Evolutionary conservation across 208 protist genomes (phyloP).

Genomic region (Leishmania major): DNA sequence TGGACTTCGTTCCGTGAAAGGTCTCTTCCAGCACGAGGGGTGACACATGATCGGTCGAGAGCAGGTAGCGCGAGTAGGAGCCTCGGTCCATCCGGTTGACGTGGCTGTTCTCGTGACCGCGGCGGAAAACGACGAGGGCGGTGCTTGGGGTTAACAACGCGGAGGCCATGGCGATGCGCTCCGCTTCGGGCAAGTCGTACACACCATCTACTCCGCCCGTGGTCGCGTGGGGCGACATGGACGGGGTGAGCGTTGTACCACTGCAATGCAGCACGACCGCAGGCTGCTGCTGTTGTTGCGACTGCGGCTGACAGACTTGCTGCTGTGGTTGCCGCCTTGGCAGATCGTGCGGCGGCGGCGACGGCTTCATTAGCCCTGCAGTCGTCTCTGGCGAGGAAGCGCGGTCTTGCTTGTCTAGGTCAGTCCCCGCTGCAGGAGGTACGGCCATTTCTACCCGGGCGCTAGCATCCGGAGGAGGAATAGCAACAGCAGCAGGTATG

Average conservation of each 20-base stretch:
- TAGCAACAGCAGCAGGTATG: not conserved
- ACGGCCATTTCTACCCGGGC: not conserved
- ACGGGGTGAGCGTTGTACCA: not conserved
- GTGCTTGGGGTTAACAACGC: constrained; percentile 32
- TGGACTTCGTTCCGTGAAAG: constrained; percentile 45
- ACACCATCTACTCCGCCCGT: not conserved
- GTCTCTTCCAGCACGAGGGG: constrained; percentile 31
- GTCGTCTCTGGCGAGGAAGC: not conserved
- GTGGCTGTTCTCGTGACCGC: constrained; percentile 72
- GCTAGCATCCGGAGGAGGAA: not conserved
- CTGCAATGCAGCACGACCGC: not conserved
- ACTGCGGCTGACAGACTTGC: not conserved
- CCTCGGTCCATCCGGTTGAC: constrained; percentile 74
- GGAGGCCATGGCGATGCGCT: constrained; percentile 24
- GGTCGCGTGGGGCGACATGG: constrained; percentile 1
- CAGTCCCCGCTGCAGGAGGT: not conserved
- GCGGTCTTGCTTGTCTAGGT: not conserved
- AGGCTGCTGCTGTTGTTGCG: not conserved
- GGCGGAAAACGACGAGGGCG: constrained; percentile 45
- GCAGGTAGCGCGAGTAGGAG: constrained; percentile 74
- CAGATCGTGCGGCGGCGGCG: not conserved
- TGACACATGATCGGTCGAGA: constrained; percentile 46
- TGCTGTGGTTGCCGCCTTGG: not conserved
- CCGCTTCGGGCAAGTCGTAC: constrained; percentile 6
- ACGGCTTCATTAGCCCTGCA: not conserved